Evolutionary conservation across 2,329 filamentous ascomycete species (phyloP).

Genomic region (Colletotrichum magnum): DNA sequence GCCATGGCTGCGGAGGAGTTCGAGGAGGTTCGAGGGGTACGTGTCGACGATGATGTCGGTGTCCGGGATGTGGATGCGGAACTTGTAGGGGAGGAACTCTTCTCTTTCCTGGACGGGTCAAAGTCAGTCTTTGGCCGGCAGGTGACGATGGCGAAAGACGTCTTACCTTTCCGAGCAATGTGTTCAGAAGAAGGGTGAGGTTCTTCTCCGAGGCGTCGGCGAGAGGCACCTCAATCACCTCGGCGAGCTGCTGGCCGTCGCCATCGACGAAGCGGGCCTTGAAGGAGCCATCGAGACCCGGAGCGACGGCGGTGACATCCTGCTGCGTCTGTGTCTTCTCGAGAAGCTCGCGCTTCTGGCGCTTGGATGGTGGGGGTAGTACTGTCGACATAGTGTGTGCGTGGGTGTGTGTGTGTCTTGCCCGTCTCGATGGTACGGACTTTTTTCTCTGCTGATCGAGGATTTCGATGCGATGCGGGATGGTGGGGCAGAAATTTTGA

Average conservation of each 20-base stretch:
- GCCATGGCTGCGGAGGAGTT: conserved; percentile 68
- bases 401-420: conserved; percentile 2
- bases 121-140: conserved; percentile 2
- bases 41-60: conserved; percentile 68
- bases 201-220: conserved; percentile 91
- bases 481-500: conserved; percentile 41
- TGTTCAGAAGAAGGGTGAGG: conserved; percentile 88
- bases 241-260: conserved; percentile 78
- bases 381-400: conserved; percentile 78
- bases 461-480: conserved; percentile 39
- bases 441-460: conserved; percentile 33
- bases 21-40: conserved; percentile 68
- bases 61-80: conserved; percentile 71
- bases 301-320: conserved; percentile 77
- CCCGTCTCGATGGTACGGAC: conserved; percentile 1
- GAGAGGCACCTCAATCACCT: conserved; percentile 82
- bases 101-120: conserved; percentile 61
- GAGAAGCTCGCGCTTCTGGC: conserved; percentile 82
- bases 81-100: conserved; percentile 73
- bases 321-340: conserved; percentile 82
- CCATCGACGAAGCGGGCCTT: conserved; percentile 91
- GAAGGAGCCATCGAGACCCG: conserved; percentile 80
- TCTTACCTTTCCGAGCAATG: conserved; percentile 81
- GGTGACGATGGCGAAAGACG: too few species aligned
- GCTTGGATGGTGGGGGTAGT: conserved; percentile 87